Base-by-base conservation (phyloP, 495 filamentous ascomycete species). In the Annulohypoxylon maeteangense region DNA sequence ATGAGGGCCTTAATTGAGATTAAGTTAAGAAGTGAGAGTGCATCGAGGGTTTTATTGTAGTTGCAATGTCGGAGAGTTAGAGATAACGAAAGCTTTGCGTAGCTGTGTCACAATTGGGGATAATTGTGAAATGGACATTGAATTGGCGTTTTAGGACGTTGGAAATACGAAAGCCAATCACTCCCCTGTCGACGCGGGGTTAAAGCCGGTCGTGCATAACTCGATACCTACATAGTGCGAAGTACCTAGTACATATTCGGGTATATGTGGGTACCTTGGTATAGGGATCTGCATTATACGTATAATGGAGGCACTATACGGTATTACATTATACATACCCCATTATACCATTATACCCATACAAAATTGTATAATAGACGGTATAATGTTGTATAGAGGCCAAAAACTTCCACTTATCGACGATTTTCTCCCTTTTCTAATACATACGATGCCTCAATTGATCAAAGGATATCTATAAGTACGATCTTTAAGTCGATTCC, bases 111-210 rank as follows among this genome's bases (percentile, higher is more conserved):
- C 59, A 59, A 60, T 63, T 62, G 42, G 59, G 44, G 58, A 23
- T 47, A 47, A 55, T 63, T 62, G 32, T 60, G 51, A 59, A 38
- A 27, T 71, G 58, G 44, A 68, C 62, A 62, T 68, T 11, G 32
- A 63, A n/a, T 54, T 23, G 14, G 29, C 23, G 23, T 29, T 38
- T 58, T 16, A 44, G 40, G 20, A 44, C n/a, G 40, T 42, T 36
- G 45, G 45, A 60, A 56, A 31, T 40, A 62, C 56, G 48, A 61
- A 59, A 59, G 45, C 67, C 29, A 50, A 51, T 36, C 29, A 18
- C 6, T 3, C 22, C 55, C 29, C n/a, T 62, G 45, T 54, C 64
- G 27, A 48, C 60, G 70, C 65, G 70, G 65, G 70, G 64, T 56
- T 60, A 68, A 57, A 51, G 56, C 68, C 63, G 64, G 38, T 27